Evolutionary conservation across 1,284 basidiomycete genomes (phyloP).

Genomic region (Sanguinoderma infundibulare): DNA sequence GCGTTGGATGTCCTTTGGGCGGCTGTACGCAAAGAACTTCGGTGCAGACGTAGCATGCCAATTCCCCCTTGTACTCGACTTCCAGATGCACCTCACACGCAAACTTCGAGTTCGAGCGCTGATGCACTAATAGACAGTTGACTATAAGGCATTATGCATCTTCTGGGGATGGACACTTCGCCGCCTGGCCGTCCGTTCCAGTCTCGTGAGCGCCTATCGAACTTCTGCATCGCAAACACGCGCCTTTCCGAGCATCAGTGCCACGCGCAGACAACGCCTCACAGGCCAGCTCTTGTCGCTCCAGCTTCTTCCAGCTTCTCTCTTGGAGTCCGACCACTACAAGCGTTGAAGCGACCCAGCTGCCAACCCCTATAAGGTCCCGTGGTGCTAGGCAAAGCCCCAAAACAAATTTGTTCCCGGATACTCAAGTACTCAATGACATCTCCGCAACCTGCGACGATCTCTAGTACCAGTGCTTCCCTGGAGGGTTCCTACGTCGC

Average conservation of each 20-base stretch:
- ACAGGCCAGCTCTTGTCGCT: neutral
- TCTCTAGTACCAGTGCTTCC: neutral
- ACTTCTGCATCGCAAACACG: neutral
- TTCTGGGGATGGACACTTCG: too few species aligned
- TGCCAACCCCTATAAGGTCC: neutral
- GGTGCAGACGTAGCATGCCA: neutral
- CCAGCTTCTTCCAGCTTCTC: neutral
- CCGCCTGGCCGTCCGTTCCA: too few species aligned
- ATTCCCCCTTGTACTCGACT: neutral
- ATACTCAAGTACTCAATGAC: neutral
- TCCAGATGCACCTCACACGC: neutral
- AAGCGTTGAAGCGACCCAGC: neutral
- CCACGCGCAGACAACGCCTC: neutral
- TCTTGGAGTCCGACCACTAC: conserved; percentile 1
- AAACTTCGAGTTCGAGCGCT: neutral
- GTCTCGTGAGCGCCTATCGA: neutral
- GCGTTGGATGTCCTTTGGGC: neutral
- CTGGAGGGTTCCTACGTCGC: conserved; percentile 11
- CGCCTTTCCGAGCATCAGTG: neutral
- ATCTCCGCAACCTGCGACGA: neutral
- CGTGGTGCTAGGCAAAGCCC: neutral
- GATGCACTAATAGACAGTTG: neutral
- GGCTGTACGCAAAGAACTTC: conserved; percentile 4
- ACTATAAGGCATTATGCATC: neutral
- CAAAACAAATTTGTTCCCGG: neutral